Base-by-base conservation (phyloP, 1,284 basidiomycete genomes). In the Ganoderma lingzhi region DNA sequence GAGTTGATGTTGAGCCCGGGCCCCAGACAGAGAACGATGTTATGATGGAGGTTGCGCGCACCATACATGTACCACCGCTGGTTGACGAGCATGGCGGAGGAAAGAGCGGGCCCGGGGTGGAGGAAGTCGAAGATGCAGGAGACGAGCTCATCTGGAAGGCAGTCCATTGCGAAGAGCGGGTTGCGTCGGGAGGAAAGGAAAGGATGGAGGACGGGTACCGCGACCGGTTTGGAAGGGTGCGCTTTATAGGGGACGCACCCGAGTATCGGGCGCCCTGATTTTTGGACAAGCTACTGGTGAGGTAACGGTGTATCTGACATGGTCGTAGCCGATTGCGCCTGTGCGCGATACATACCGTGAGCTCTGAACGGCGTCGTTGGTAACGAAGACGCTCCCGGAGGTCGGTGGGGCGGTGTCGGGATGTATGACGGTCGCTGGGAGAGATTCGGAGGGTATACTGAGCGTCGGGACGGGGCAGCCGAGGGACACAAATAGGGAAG, bases 61-160 rank as follows among this genome's bases (percentile, higher is more conserved):
- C 74, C 75, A 41, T 72, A 60, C 63, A 66, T 63, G 66, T 74
- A 74, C 74, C 73, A 76, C 19, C 63, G 65, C 17, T 55, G 44
- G 63, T 67, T 70, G 62, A 72, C 72, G 35, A 71, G 64, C 74
- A 76, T 76, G 5, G 67, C 67, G 28, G 59, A 23, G 41, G 70
- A 65, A 6, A 74, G 67, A 8, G 64, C 63, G 42, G 51, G 62
- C 2, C 66, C 66, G 14, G 65, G 61, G 5, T 67, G 68, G 61
- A 75, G 17, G 42, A 64, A 64, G 62, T 69, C 64, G 58, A 75
- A 74, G 51, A 75, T 64, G 51, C 70, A 67, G 6, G 67, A 68
- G 62, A 75, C 63, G 59, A 76, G 68, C 23, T 76, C 73, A 9
- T 69, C 69, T 6, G 75, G 73, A 2, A 76, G 73, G 58, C 53